Conservation (phyloP, 1,139 yeast genomes). For the Geotrichum europaeum region DNA sequence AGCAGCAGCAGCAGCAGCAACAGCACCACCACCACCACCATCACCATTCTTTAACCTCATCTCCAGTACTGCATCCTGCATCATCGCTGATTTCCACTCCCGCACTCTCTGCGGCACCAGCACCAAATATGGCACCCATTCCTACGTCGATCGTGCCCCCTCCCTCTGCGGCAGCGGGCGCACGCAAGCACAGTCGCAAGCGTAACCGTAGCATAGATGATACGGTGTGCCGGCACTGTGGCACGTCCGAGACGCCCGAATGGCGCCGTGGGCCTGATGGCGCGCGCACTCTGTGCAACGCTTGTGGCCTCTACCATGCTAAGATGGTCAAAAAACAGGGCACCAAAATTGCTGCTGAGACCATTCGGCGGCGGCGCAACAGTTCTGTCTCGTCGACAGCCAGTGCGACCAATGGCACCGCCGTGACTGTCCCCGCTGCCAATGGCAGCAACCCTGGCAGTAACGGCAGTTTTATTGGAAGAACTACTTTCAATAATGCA, state of each 20-base stretch:
- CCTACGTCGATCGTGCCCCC: slow-evolving; percentile 6
- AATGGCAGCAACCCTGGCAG: not conserved
- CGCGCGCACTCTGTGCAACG: slow-evolving; percentile 77
- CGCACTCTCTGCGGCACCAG: not conserved
- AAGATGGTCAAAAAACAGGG: slow-evolving; percentile 39
- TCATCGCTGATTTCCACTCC: slow-evolving; percentile 1
- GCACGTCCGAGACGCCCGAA: slow-evolving; percentile 77
- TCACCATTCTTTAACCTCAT: not conserved
- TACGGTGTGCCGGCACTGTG: slow-evolving; percentile 57
- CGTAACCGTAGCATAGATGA: slow-evolving; percentile 16
- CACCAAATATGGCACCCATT: slow-evolving; percentile 13
- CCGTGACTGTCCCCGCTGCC: not conserved
- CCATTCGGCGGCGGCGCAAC: not conserved
- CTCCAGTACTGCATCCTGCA: not conserved
- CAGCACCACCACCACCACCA: too few species aligned
- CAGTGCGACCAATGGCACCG: not conserved
- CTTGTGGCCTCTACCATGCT: slow-evolving; percentile 82
- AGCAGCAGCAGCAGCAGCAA: too few species aligned
- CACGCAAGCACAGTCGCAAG: slow-evolving; percentile 6
- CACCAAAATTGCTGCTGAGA: slow-evolving; percentile 13
- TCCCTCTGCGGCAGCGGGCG: slow-evolving; percentile 7
- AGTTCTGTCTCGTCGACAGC: not conserved
- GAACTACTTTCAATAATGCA: not conserved
- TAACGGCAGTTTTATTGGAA: not conserved
- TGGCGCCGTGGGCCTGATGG: slow-evolving; percentile 92